phyloP scores from a whole-genome alignment of 805 yeast species.

The Metschnikowia anglica region DNA sequence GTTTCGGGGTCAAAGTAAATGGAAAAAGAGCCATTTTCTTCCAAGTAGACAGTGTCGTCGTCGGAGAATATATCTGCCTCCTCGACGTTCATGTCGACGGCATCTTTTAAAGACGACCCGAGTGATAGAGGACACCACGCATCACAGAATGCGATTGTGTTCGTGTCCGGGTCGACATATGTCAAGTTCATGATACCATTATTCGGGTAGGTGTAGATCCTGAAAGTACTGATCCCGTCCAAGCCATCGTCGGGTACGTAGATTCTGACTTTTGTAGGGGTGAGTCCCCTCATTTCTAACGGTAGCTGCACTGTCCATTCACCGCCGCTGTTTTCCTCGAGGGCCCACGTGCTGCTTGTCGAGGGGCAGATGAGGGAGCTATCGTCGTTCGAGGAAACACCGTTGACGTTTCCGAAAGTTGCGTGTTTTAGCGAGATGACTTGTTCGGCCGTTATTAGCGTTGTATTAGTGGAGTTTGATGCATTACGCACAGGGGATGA shows the following conservation, averaged over 20 bases:
- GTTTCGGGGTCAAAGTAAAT: slow-evolving; percentile 36
- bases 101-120: slow-evolving; percentile 32
- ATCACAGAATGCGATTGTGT: slow-evolving; percentile 65
- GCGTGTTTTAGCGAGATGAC: slow-evolving; percentile 59
- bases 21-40: slow-evolving; percentile 35
- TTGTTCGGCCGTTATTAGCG: slow-evolving; percentile 55
- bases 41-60: slow-evolving; percentile 32
- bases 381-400: slow-evolving; percentile 29
- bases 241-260: slow-evolving; percentile 55
- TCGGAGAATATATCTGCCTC: slow-evolving; percentile 14
- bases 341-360: slow-evolving; percentile 52
- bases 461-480: slow-evolving; percentile 38
- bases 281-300: slow-evolving; percentile 38
- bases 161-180: slow-evolving; percentile 72
- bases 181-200: slow-evolving; percentile 90
- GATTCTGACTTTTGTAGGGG: slow-evolving; percentile 72
- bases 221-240: slow-evolving; percentile 58
- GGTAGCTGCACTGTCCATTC: slow-evolving; percentile 66
- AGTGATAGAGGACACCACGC: slow-evolving; percentile 81
- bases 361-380: slow-evolving; percentile 58
- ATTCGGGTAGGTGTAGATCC: slow-evolving; percentile 75
- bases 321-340: slow-evolving; percentile 50
- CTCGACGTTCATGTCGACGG: slow-evolving; percentile 26
- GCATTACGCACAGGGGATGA: slow-evolving; percentile 21
- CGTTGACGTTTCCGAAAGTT: slow-evolving; percentile 47